Conservation (phyloP, 148 eudicot genomes). For the Chenopodium berlandieri region DNA sequence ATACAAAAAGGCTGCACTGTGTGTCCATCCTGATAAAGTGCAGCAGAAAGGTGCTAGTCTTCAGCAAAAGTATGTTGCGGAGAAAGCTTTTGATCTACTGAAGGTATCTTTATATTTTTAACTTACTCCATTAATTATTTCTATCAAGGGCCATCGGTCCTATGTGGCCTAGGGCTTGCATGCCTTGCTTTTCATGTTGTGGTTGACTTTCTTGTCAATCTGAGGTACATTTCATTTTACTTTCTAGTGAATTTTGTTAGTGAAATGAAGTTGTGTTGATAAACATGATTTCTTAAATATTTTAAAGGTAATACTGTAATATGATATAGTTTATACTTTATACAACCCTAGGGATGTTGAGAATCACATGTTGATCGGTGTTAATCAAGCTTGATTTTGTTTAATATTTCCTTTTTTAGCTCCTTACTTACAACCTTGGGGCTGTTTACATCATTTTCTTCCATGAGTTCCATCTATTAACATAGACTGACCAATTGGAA, state of each 20-base stretch:
- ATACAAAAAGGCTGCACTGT: constrained; percentile 76
- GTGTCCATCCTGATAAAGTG: constrained; percentile 93
- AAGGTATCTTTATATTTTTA: constrained; percentile 50
- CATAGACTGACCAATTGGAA: too few species aligned
- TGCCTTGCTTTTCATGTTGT: background rate
- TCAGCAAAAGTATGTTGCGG: constrained; percentile 77
- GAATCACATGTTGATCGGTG: too few species aligned
- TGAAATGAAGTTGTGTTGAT: background rate
- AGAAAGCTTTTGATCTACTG: constrained; percentile 82
- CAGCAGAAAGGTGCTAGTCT: constrained; percentile 83
- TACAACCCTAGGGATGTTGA: too few species aligned
- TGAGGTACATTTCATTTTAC: background rate
- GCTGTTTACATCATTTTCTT: too few species aligned
- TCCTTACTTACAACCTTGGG: too few species aligned
- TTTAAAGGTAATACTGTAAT: too few species aligned
- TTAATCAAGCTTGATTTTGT: too few species aligned
- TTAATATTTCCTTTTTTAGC: too few species aligned
- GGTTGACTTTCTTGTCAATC: background rate
- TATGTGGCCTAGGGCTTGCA: background rate
- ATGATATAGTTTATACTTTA: too few species aligned
- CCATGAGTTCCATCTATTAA: too few species aligned
- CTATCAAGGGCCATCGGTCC: background rate
- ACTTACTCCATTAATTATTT: background rate
- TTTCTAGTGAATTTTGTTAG: background rate
- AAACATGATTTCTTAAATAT: background rate